Evolutionary conservation across 768 basidiomycete species (phyloP).

Genomic region (Harrya chromipes): DNA sequence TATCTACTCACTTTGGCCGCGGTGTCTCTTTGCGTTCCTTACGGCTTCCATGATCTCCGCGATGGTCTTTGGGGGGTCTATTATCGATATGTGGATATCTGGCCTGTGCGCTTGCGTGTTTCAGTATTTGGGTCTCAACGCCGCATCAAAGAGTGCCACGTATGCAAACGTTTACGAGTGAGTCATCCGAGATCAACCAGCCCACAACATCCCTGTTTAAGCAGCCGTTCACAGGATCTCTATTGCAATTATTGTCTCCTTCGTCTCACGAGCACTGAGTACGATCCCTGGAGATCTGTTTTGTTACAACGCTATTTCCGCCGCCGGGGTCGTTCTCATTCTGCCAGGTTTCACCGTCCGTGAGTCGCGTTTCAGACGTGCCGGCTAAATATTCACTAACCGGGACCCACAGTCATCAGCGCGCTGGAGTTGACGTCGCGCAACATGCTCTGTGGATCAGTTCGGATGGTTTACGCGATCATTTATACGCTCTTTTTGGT

Average conservation of each 20-base stretch:
- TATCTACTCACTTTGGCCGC: constrained; percentile 61
- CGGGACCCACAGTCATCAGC: constrained; percentile 53
- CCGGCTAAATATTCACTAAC: neutral
- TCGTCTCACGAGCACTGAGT: constrained; percentile 74
- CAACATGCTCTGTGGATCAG: constrained; percentile 78
- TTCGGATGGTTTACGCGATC: constrained; percentile 80
- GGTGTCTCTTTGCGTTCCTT: constrained; percentile 74
- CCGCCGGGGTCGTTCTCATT: constrained; percentile 87
- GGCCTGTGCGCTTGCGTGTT: constrained; percentile 65
- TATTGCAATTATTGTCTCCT: constrained; percentile 79
- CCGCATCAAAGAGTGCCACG: constrained; percentile 81
- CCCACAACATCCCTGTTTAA: neutral
- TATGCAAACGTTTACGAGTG: constrained; percentile 97
- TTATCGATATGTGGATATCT: constrained; percentile 81
- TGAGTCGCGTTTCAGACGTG: constrained; percentile 37
- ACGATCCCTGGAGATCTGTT: constrained; percentile 72
- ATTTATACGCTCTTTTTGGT: constrained; percentile 84
- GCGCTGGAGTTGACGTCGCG: constrained; percentile 79
- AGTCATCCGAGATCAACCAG: constrained; percentile 38
- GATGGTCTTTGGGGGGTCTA: constrained; percentile 76
- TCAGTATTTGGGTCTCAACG: constrained; percentile 77
- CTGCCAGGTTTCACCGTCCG: constrained; percentile 84
- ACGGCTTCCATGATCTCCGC: constrained; percentile 81
- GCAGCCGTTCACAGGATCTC: constrained; percentile 56
- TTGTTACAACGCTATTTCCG: constrained; percentile 89